Evolutionary conservation across 179 eudicot genomes (phyloP).

Genomic region (Corrigiola litoralis): DNA sequence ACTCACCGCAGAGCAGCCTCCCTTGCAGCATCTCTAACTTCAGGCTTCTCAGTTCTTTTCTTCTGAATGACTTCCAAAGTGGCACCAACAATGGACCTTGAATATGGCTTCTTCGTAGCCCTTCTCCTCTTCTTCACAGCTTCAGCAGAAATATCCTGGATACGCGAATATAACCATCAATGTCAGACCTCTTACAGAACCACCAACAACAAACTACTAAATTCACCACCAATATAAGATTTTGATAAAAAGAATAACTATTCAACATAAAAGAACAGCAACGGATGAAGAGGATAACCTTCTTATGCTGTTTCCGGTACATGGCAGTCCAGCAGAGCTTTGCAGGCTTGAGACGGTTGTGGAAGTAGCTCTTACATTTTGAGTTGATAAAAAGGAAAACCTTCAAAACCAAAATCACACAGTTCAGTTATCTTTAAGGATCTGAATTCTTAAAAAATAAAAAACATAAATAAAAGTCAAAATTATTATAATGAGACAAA

Average conservation of each 20-base stretch:
- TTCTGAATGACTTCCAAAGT: slow-evolving; percentile 82
- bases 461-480: too few relatives aligned
- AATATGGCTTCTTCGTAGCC: slow-evolving; percentile 74
- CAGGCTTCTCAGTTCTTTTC: slow-evolving; percentile 71
- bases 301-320: slow-evolving; percentile 63
- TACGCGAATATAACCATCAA: background rate
- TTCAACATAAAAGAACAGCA: background rate
- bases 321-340: slow-evolving; percentile 68
- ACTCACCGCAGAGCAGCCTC: slow-evolving; percentile 76
- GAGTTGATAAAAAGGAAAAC: slow-evolving; percentile 56
- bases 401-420: slow-evolving; percentile 22
- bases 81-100: slow-evolving; percentile 82
- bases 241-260: too few relatives aligned
- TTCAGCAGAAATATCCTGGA: slow-evolving; percentile 71
- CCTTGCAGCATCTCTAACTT: slow-evolving; percentile 80
- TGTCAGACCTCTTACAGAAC: background rate
- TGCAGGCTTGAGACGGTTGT: slow-evolving; percentile 55
- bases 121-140: slow-evolving; percentile 80
- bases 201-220: too few relatives aligned
- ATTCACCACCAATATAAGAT: too few relatives aligned
- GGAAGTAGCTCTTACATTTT: slow-evolving; percentile 69
- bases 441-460: background rate
- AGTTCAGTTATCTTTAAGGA: too few relatives aligned
- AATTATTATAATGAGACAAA: too few relatives aligned
- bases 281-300: slow-evolving; percentile 23